These are phyloP conservation scores for Fusarium bulbicola DNA, from an alignment of 2,329 filamentous ascomycete genomes.

Conservation along the genomic window DNA sequence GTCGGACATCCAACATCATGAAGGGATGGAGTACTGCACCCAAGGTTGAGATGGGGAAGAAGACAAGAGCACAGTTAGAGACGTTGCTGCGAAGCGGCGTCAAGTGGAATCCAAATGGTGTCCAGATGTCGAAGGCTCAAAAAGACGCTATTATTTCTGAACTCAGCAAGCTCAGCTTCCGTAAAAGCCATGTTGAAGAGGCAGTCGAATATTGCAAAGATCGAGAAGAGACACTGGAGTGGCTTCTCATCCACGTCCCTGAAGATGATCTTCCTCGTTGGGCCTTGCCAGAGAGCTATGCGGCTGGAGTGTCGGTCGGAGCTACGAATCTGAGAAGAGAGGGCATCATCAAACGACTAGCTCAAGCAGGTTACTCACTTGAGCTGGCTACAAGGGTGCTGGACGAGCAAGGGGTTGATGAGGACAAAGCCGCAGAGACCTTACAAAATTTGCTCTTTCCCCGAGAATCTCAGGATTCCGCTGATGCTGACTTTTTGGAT, in stretches of 20 bases:
- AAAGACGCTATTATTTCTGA: slow-evolving; percentile 74
- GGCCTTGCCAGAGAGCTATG: slow-evolving; percentile 91
- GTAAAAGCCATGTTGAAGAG: slow-evolving; percentile 89
- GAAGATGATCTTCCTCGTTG: slow-evolving; percentile 95
- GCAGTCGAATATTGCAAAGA: slow-evolving; percentile 89
- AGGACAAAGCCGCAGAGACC: slow-evolving; percentile 79
- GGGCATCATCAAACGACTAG: slow-evolving; percentile 81
- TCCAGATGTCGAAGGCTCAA: slow-evolving; percentile 68
- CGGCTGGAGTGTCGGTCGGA: slow-evolving; percentile 87
- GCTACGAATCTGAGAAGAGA: slow-evolving; percentile 84
- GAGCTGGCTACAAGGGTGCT: slow-evolving; percentile 85
- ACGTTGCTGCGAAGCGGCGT: slow-evolving; percentile 78
- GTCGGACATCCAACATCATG: slow-evolving; percentile 58
- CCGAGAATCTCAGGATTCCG: slow-evolving; percentile 1
- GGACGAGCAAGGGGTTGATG: slow-evolving; percentile 75
- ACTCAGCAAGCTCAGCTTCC: slow-evolving; percentile 82
- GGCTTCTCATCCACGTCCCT: slow-evolving; percentile 95
- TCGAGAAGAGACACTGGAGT: slow-evolving; percentile 90
- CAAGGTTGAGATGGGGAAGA: slow-evolving; percentile 91
- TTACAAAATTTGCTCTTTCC: slow-evolving; percentile 68
- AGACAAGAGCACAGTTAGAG: slow-evolving; percentile 82
- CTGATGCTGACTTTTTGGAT: slow-evolving; percentile 55
- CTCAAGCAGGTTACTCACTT: slow-evolving; percentile 82
- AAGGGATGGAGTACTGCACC: slow-evolving; percentile 86
- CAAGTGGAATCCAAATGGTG: slow-evolving; percentile 85